phyloP scores from a whole-genome alignment of 495 filamentous ascomycete genomes.

The Annulohypoxylon maeteangense region DNA sequence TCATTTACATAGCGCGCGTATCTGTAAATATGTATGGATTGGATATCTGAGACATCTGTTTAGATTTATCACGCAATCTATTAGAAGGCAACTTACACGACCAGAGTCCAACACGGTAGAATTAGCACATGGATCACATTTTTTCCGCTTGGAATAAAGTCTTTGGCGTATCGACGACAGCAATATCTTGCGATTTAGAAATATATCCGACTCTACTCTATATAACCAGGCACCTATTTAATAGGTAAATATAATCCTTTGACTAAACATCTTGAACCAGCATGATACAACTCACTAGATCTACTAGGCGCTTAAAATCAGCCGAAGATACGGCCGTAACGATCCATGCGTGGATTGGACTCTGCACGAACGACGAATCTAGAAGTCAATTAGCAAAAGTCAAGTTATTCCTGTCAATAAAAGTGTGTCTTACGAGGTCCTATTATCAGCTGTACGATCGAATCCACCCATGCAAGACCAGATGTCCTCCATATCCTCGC shows the following conservation, averaged over 20 bases:
- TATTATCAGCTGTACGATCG: slow-evolving; percentile 26
- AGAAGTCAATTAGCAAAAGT: background rate
- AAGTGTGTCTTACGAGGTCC: slow-evolving; percentile 5
- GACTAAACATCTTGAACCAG: background rate
- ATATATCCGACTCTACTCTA: background rate
- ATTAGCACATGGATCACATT: too few relatives aligned
- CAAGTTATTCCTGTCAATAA: background rate
- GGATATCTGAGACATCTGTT: background rate
- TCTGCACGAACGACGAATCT: background rate
- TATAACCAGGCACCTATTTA: background rate
- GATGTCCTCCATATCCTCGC: slow-evolving; percentile 63
- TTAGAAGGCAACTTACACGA: too few relatives aligned
- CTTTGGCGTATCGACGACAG: background rate
- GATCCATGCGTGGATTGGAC: background rate
- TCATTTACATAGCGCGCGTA: background rate
- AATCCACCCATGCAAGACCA: slow-evolving; percentile 45
- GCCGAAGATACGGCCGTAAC: background rate
- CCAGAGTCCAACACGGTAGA: background rate
- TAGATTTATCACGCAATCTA: background rate
- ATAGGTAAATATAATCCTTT: background rate
- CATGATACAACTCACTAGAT: background rate
- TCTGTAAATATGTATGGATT: background rate
- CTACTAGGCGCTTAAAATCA: background rate
- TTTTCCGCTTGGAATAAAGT: too few relatives aligned
- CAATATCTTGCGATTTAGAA: background rate